Evolutionary conservation across 2,329 filamentous ascomycete genomes (phyloP).

Genomic region (Diaporthe capsici): DNA sequence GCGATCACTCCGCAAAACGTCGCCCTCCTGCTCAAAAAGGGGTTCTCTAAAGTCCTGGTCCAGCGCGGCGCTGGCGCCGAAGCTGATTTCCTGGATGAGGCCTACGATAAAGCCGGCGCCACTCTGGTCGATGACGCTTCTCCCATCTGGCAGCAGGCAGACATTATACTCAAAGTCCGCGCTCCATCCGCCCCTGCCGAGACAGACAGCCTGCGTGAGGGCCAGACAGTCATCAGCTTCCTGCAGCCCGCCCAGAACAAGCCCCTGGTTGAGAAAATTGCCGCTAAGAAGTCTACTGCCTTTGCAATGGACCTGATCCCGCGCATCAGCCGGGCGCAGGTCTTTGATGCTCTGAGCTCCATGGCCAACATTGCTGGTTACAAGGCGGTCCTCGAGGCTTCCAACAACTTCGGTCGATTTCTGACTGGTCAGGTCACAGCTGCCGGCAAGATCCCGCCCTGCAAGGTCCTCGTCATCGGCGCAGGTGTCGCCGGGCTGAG

Average conservation of each 20-base stretch:
- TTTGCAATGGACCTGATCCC: constrained; percentile 97
- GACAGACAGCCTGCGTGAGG: constrained; percentile 75
- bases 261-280: constrained; percentile 79
- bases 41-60: constrained; percentile 82
- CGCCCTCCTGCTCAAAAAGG: constrained; percentile 85
- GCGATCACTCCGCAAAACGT: constrained; percentile 90
- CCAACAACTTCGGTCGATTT: constrained; percentile 90
- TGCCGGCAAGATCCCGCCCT: constrained; percentile 90
- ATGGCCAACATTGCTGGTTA: constrained; percentile 97
- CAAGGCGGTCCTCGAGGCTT: constrained; percentile 90
- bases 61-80: constrained; percentile 84
- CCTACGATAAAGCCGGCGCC: constrained; percentile 83
- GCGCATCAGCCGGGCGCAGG: constrained; percentile 88
- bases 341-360: constrained; percentile 89
- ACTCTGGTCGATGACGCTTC: constrained; percentile 78
- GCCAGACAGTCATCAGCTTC: constrained; percentile 85
- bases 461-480: constrained; percentile 91
- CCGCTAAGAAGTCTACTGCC: constrained; percentile 77
- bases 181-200: constrained; percentile 77
- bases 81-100: constrained; percentile 83
- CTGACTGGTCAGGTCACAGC: constrained; percentile 92
- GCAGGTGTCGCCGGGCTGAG: constrained; percentile 90
- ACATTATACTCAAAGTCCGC: constrained; percentile 89
- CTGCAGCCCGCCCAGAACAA: constrained; percentile 87
- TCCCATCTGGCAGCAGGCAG: constrained; percentile 79